Evolutionary conservation across 2,329 filamentous ascomycete genomes (phyloP).

Genomic region (Biscogniauxia mediterranea): DNA sequence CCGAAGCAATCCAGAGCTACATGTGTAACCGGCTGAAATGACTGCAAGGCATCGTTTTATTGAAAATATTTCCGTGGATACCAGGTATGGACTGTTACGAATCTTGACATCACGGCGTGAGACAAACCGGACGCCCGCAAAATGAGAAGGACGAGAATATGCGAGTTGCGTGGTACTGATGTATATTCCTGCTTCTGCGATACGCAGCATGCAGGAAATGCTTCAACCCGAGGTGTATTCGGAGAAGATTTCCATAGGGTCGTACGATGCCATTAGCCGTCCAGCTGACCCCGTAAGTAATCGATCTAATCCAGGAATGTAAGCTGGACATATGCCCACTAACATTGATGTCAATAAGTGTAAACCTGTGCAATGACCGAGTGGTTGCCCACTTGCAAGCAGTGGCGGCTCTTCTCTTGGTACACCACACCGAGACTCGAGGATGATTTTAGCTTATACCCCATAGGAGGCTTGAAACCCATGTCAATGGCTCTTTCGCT

Average conservation of each 20-base stretch:
- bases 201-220: slow-evolving; percentile 18
- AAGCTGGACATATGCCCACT: slow-evolving; percentile 2
- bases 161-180: slow-evolving; percentile 13
- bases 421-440: not conserved
- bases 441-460: not conserved
- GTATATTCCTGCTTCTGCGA: slow-evolving; percentile 10
- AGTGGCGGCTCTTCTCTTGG: not conserved
- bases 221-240: slow-evolving; percentile 26
- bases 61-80: slow-evolving; percentile 13
- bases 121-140: slow-evolving; percentile 23
- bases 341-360: not conserved
- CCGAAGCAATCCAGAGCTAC: slow-evolving; percentile 18
- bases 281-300: slow-evolving; percentile 22
- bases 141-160: slow-evolving; percentile 20
- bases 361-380: not conserved
- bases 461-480: not conserved
- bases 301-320: slow-evolving; percentile 18
- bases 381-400: not conserved
- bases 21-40: slow-evolving; percentile 12
- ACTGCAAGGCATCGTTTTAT: slow-evolving; percentile 6
- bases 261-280: slow-evolving; percentile 27
- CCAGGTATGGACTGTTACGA: slow-evolving; percentile 16
- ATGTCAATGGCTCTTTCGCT: not conserved
- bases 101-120: slow-evolving; percentile 30
- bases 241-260: slow-evolving; percentile 27